Base-by-base conservation (phyloP, 345 rosid species). In the Citrus glauca region DNA sequence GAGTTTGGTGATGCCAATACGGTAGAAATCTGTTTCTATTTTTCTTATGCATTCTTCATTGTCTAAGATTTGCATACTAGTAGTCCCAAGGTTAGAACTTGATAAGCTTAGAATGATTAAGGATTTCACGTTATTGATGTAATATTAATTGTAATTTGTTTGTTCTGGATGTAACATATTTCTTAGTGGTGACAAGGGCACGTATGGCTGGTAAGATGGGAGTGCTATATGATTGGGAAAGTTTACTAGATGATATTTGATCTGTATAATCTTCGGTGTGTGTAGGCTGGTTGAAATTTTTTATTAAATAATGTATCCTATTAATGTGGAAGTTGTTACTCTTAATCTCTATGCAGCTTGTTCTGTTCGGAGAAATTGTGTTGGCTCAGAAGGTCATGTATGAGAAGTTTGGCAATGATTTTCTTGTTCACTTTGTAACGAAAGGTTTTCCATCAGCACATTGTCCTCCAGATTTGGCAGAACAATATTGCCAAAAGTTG, bases 371-470 rank as follows among this genome's bases (percentile, higher is more conserved):
- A 78, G 99, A 96, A 86, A 92, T 92, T 83, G 92, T 90, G 74
- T 80, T 78, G 81, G 97, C 90, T 81, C 98, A 96, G 91, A 96
- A 91, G 85, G 88, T 94, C 82, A 94, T 96, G 97, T 94, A 91
- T 69, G 99, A 92, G 87, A 90, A 86, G 79, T 92, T 91, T 84
- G 99, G 99, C 66, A 83, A 90, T 78, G 91, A 86, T 53, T 94
- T 92, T 84, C 93, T 93, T 73, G 66, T 82, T 69, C 86, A 85
- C 76, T 86, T 96, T 69, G 84, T 89, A 80, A 87, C 93, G 1
- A 86, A 90, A 82, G 81, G 83, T 70, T 86, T 94, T 77, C 83
- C 86, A 56, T 77, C 92, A 25, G 87, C 81, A 32, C 87, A 82
- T 66, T 90, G 95, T 77, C 94, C 91, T 66, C 95, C 73, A 74